Evolutionary conservation across 1,139 yeast species (phyloP), one percentile per base, ranked within the genome.

Genomic region (Sugiyamaella paludigena): DNA sequence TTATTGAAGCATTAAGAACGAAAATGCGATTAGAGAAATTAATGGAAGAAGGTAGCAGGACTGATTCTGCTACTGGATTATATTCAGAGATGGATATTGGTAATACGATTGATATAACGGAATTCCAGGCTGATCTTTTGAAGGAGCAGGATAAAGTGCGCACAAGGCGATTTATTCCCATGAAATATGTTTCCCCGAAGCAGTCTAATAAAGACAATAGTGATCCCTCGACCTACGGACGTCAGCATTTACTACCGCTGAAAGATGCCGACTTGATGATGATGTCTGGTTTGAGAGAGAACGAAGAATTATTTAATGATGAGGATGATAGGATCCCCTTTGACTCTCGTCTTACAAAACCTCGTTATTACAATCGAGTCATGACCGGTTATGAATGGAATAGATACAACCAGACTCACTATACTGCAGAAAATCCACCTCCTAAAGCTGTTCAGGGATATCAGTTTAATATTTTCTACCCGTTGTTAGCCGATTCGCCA

Each of bases 361-460:
- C 73, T 4, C 54, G 61, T 30, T 69, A 60, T 45, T 59, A 52
- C 49, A 67, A 64, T 42, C 57, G 68, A 15, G 71, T 66, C 7
- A 55, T 64, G 36, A 54, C 63, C 45, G 73, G 72, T 2, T 67
- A 62, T 46, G 70, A 68, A 31, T 69, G 73, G 73, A 69, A 64
- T 50, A 51, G 60, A 30, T 69, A 70, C 54, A 69, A 70, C 45
- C 65, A 64, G 47, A 56, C 66, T 1, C 73, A 69, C 46, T 69
- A 65, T 52, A 58, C 56, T 34, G 49, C 58, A 10, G 67, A 69
- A 12, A 61, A 67, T 43, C 71, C 70, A 11, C 73, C 74, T 4
- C 73, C 74, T 1, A 69, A 68, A 40, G 55, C 60, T 1, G 69
- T 69, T n/a, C 68, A 64, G 49, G 74, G 74, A 4, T 70, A 70